Conservation (phyloP, 2,329 filamentous ascomycete species). For the Epichloe coenophiala region DNA sequence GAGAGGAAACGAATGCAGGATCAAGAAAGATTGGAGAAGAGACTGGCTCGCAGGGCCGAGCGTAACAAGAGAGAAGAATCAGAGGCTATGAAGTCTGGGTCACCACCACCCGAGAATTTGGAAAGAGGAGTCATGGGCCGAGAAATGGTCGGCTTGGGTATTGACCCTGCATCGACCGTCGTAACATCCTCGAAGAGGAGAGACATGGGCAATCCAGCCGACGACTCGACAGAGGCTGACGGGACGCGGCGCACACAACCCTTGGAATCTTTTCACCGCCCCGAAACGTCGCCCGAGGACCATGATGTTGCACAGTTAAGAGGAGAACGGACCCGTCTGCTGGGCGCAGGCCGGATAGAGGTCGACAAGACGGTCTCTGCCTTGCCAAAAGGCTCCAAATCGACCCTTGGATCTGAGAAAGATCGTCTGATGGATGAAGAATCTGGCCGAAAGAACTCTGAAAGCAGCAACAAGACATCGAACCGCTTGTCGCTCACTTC, state of each 20-base stretch:
- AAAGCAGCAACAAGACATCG: conserved; percentile 32
- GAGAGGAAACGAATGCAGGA: conserved; percentile 61
- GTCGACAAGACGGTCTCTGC: conserved; percentile 11
- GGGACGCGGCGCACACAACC: conserved; percentile 10
- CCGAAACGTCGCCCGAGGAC: conserved; percentile 13
- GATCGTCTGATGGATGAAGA: conserved; percentile 33
- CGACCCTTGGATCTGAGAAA: conserved; percentile 29
- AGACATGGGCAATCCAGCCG: conserved; percentile 9
- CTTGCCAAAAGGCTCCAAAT: conserved; percentile 22
- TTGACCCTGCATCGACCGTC: conserved; percentile 39
- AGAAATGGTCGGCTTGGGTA: conserved; percentile 41
- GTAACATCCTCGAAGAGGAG: conserved; percentile 43
- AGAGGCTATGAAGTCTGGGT: conserved; percentile 36
- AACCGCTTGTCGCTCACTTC: conserved; percentile 48
- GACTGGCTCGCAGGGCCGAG: conserved; percentile 53
- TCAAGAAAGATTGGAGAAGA: conserved; percentile 51
- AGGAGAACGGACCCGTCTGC: background rate
- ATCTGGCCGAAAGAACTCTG: conserved; percentile 39
- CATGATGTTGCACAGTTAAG: background rate
- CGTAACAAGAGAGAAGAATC: conserved; percentile 47
- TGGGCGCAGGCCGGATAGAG: background rate
- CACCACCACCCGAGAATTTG: conserved; percentile 40
- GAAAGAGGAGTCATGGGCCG: conserved; percentile 48
- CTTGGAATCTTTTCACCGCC: conserved; percentile 17
- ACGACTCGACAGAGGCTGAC: conserved; percentile 13